Evolutionary conservation across 768 basidiomycete species (phyloP).

Genomic region (Lactarius evosmus): DNA sequence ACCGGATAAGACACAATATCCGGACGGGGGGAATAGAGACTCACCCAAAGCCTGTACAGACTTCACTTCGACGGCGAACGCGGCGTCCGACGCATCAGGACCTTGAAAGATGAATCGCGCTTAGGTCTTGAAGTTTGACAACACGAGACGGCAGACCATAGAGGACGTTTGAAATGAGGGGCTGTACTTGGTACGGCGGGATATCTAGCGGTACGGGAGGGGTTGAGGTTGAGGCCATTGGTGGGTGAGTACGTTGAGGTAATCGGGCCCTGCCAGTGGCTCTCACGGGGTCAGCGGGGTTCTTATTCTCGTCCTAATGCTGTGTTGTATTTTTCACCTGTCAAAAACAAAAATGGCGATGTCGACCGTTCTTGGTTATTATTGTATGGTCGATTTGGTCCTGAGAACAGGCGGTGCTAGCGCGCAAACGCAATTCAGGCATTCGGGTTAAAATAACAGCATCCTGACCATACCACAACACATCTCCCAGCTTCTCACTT

Average conservation of each 20-base stretch:
- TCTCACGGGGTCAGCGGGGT: not conserved
- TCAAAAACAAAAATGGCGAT: not conserved
- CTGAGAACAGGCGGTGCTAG: not conserved
- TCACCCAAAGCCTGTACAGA: constrained; percentile 34
- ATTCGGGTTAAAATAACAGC: not conserved
- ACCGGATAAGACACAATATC: constrained; percentile 5
- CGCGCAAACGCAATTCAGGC: constrained; percentile 36
- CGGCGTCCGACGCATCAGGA: not conserved
- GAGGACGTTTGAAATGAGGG: not conserved
- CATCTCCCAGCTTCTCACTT: not conserved
- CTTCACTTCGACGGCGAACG: constrained; percentile 21
- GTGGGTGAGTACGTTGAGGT: not conserved
- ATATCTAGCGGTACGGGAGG: constrained; percentile 46
- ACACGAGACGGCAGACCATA: not conserved
- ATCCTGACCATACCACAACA: not conserved
- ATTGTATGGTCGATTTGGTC: constrained; percentile 29
- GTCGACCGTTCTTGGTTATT: not conserved
- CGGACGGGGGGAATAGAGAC: constrained; percentile 1
- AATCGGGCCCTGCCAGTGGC: not conserved
- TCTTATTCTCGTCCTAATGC: not conserved
- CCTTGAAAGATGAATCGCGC: not conserved
- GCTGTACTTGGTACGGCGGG: not conserved
- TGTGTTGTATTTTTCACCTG: not conserved
- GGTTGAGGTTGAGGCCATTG: constrained; percentile 36
- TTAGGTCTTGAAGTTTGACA: not conserved